Percentiles rank a stretch among this genome's conserved stretches.
Conservation (phyloP, 305 asterid species). For the Vinca major region DNA sequence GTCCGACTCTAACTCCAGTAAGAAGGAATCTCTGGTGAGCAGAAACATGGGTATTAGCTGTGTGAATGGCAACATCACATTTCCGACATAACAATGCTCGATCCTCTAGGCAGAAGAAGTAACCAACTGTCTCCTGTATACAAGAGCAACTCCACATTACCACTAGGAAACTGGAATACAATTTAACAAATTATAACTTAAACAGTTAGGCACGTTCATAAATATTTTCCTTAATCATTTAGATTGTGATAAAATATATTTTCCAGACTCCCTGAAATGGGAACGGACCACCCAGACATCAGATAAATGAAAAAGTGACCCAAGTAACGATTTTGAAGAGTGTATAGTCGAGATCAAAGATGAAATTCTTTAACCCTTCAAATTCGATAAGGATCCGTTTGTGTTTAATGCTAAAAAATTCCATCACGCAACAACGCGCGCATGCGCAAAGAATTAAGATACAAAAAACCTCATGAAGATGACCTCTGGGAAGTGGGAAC, state of each 20-base stretch:
- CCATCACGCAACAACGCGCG: too few species aligned
- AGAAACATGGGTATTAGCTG: constrained; percentile 53
- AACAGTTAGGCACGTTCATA: neutral
- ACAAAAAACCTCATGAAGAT: neutral
- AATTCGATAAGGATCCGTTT: too few species aligned
- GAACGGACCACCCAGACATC: neutral
- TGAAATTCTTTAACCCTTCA: neutral
- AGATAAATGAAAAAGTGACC: neutral
- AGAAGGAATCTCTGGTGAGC: constrained; percentile 73
- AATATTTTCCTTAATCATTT: neutral
- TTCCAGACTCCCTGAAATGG: neutral
- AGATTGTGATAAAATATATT: neutral
- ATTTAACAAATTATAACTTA: neutral
- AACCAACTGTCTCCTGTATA: constrained; percentile 73
- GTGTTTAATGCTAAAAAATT: too few species aligned
- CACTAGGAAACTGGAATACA: neutral
- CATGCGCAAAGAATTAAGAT: neutral
- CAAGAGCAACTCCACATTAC: neutral
- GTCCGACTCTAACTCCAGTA: constrained; percentile 87
- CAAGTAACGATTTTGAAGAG: neutral
- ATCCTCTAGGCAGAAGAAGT: constrained; percentile 90
- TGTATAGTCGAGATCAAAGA: neutral
- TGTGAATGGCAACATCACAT: constrained; percentile 76
- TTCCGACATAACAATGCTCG: constrained; percentile 84
- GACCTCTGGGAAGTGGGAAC: neutral